A percentile compares a stretch with the other conserved stretches of the same genome.
These are phyloP conservation scores for Bremia lactucae DNA, from an alignment of 352 stramenopile species.

Conservation along the genomic window DNA sequence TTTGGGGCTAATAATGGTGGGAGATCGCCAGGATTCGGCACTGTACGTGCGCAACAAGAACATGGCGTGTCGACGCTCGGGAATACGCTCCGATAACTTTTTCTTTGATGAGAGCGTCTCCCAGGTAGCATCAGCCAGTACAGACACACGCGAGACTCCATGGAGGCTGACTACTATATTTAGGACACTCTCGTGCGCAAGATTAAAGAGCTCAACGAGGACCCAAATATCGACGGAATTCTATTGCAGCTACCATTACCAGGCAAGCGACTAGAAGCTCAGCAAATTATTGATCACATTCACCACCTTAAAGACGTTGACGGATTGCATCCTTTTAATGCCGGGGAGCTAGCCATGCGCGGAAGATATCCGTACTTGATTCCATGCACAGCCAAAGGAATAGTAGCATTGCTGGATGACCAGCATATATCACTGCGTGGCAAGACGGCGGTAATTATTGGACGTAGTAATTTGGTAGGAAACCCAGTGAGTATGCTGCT, in stretches of 20 bases:
- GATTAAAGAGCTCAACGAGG: slow-evolving; percentile 63
- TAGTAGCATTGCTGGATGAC: slow-evolving; percentile 91
- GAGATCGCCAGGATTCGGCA: slow-evolving; percentile 90
- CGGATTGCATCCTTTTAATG: slow-evolving; percentile 96
- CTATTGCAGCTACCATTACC: slow-evolving; percentile 90
- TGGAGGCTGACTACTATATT: not conserved
- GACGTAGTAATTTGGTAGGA: slow-evolving; percentile 95
- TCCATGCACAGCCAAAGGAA: slow-evolving; percentile 96
- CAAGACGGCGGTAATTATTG: slow-evolving; percentile 94
- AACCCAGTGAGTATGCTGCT: slow-evolving; percentile 93
- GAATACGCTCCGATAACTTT: slow-evolving; percentile 88
- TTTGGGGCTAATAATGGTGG: slow-evolving; percentile 97
- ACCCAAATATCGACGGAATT: slow-evolving; percentile 76
- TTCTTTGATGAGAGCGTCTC: slow-evolving; percentile 52
- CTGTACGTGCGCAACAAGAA: slow-evolving; percentile 99
- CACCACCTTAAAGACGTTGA: slow-evolving; percentile 96
- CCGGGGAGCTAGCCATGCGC: slow-evolving; percentile 85
- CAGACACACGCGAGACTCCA: not conserved
- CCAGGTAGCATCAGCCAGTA: slow-evolving; percentile 32
- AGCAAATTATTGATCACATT: slow-evolving; percentile 89
- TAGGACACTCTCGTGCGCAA: slow-evolving; percentile 50
- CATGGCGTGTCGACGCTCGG: slow-evolving; percentile 89
- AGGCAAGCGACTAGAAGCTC: slow-evolving; percentile 84
- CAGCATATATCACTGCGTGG: slow-evolving; percentile 83
- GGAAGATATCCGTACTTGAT: slow-evolving; percentile 84